These are phyloP conservation scores for Veloboletus limbatus DNA, from an alignment of 1,284 basidiomycete species.

Conservation along the genomic window DNA sequence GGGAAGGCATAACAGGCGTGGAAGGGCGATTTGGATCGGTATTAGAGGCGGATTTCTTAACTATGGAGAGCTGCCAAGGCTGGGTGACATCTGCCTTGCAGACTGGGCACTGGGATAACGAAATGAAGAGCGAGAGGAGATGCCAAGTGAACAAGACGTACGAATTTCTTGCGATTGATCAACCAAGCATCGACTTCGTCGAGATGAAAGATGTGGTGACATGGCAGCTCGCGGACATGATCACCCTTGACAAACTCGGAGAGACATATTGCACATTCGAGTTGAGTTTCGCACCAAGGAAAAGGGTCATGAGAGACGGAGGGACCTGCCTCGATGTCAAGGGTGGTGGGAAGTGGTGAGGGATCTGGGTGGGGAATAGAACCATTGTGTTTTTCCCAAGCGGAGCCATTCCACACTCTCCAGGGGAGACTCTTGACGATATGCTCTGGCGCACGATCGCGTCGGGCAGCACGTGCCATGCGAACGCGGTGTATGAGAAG, in stretches of 20 bases:
- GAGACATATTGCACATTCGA: slow-evolving; percentile 89
- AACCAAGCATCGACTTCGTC: slow-evolving; percentile 90
- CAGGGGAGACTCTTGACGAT: slow-evolving; percentile 74
- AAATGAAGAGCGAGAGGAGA: neutral
- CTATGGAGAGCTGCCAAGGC: slow-evolving; percentile 41
- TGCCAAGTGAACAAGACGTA: slow-evolving; percentile 42
- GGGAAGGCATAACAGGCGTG: slow-evolving; percentile 8
- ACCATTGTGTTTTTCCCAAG: slow-evolving; percentile 72
- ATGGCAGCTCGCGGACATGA: slow-evolving; percentile 83
- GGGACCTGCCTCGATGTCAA: slow-evolving; percentile 42
- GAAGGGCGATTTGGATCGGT: slow-evolving; percentile 5
- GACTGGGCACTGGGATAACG: slow-evolving; percentile 69
- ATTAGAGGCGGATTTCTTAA: slow-evolving; percentile 5
- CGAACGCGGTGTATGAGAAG: slow-evolving; percentile 79
- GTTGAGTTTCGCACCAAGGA: slow-evolving; percentile 71
- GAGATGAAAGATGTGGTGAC: slow-evolving; percentile 85
- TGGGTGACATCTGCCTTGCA: slow-evolving; percentile 87
- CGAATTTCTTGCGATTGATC: slow-evolving; percentile 84
- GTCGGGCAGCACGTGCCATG: slow-evolving; percentile 68
- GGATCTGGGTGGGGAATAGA: slow-evolving; percentile 34
- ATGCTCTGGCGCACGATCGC: slow-evolving; percentile 78
- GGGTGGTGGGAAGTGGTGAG: slow-evolving; percentile 28
- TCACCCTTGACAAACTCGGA: slow-evolving; percentile 83
- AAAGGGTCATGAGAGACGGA: slow-evolving; percentile 49
- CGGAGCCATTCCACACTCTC: slow-evolving; percentile 74